Evolutionary conservation across 2,329 filamentous ascomycete species (phyloP).

Genomic region (Exutisphaerella laricina): DNA sequence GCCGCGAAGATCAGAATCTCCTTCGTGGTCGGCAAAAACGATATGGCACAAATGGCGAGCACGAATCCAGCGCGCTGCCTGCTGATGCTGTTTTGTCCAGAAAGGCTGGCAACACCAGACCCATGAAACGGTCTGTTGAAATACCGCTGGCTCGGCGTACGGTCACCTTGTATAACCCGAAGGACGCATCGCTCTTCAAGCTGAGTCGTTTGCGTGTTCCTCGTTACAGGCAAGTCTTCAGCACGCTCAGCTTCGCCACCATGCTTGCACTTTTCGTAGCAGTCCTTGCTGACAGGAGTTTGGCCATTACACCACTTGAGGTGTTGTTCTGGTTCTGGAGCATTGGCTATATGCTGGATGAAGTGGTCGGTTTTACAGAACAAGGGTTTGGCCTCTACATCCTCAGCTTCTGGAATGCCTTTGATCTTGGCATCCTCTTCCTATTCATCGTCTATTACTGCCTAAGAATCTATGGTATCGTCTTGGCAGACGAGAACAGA

Average conservation of each 20-base stretch:
- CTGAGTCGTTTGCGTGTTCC: constrained; percentile 85
- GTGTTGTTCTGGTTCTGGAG: constrained; percentile 97
- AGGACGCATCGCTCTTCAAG: constrained; percentile 86
- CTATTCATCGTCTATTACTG: constrained; percentile 85
- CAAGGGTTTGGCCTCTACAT: constrained; percentile 95
- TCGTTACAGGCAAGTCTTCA: constrained; percentile 84
- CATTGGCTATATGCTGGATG: constrained; percentile 92
- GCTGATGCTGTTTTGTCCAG: constrained; percentile 28
- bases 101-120: constrained; percentile 23
- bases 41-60: constrained; percentile 38
- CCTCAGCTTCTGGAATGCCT: constrained; percentile 97
- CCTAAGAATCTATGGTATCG: constrained; percentile 79
- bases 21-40: constrained; percentile 16
- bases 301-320: constrained; percentile 76
- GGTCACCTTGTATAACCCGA: constrained; percentile 82
- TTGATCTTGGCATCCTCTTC: constrained; percentile 83
- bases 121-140: constrained; percentile 21
- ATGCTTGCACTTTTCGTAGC: constrained; percentile 80
- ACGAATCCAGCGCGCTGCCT: constrained; percentile 26
- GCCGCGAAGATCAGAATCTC: constrained; percentile 29
- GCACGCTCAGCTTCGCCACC: constrained; percentile 78
- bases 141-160: constrained; percentile 55
- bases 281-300: constrained; percentile 69
- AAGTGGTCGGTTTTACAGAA: constrained; percentile 92
- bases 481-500: constrained; percentile 65